These are phyloP conservation scores for Sporothrix protearum DNA, from an alignment of 2,329 filamentous ascomycete genomes.

Conservation along the genomic window DNA sequence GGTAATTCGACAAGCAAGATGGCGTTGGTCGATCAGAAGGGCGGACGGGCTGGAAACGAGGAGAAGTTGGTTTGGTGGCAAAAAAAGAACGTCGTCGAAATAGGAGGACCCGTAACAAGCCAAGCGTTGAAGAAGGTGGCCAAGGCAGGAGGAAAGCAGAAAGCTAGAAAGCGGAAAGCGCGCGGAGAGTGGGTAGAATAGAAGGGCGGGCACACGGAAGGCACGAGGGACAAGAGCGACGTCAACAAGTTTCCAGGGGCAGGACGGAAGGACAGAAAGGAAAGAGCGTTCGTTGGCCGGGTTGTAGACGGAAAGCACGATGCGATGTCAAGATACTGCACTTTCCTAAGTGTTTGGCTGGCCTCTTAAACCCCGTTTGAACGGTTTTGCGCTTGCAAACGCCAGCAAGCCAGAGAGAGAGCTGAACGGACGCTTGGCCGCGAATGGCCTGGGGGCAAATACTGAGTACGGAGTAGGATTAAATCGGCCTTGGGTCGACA, in stretches of 20 bases:
- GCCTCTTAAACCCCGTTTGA: not conserved
- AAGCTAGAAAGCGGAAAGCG: not conserved
- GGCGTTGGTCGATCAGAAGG: not conserved
- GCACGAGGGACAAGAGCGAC: not conserved
- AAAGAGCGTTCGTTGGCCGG: not conserved
- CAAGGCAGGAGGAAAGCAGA: no score
- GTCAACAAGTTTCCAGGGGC: not conserved
- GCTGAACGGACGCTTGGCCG: slow-evolving; percentile 11
- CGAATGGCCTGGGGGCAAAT: slow-evolving; percentile 8
- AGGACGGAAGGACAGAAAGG: not conserved
- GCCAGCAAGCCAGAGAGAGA: not conserved
- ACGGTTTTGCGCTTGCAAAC: slow-evolving; percentile 1
- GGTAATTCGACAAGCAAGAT: not conserved
- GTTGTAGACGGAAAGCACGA: not conserved
- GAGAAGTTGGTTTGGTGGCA: not conserved
- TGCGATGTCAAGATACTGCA: not conserved
- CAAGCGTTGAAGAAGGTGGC: not conserved
- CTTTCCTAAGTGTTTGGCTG: not conserved
- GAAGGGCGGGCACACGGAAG: slow-evolving; percentile 1
- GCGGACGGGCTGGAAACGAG: not conserved
- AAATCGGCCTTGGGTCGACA: not conserved
- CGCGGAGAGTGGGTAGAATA: not conserved
- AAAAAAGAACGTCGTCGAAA: not conserved
- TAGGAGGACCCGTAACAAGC: not conserved
- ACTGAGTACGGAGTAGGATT: no score